Base-by-base conservation (phyloP, 2,329 filamentous ascomycete species). In the Xylaria sp. region DNA sequence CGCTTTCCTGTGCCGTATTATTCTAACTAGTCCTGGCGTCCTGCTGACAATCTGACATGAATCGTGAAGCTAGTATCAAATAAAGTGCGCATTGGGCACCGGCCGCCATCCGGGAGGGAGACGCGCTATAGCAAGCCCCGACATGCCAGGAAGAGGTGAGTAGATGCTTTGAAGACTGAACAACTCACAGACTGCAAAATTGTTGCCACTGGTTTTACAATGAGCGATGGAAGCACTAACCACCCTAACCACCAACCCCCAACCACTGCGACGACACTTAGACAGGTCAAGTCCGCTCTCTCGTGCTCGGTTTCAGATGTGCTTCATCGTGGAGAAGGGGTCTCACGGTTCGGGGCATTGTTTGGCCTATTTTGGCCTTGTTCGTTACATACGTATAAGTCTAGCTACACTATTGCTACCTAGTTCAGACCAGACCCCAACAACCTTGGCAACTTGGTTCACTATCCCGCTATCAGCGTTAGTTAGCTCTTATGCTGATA, bases 301-400 rank as follows among this genome's bases (percentile, higher is more conserved):
- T 43, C 13, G 66, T 69, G 60, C 68, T 66, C 59, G 66, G 80
- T 83, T 83, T 82, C 81, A 82, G 77, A 73, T 77, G 73, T 82
- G 81, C 80, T 79, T 82, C 80, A 83, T 67, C 59, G 20, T 53
- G 23, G 30, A 50, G 46, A 60, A 62, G 62, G 65, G 67, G 67
- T 45, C 59, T 50, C 41, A 20, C 30, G 13, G 25, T 56, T 34
- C 32, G 20, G 50, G 10, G 25, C 23, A 8, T 46, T 23, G 32
- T 60, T 55, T 13, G 36, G 36, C 34, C 58, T 25, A 4, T 34
- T 9, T 18, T 50, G 48, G 34, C 48, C 25, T 53, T n/a, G 15
- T 20, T 34, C n/a, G n/a, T n/a, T n/a, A n/a, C n/a, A n/a, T n/a
- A n/a, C n/a, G n/a, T n/a, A n/a, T n/a, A n/a, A n/a, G 15, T n/a